Evolutionary conservation across 2,329 filamentous ascomycete species (phyloP), one percentile per base, ranked within the genome.

Genomic region (Xylariaceae sp.): DNA sequence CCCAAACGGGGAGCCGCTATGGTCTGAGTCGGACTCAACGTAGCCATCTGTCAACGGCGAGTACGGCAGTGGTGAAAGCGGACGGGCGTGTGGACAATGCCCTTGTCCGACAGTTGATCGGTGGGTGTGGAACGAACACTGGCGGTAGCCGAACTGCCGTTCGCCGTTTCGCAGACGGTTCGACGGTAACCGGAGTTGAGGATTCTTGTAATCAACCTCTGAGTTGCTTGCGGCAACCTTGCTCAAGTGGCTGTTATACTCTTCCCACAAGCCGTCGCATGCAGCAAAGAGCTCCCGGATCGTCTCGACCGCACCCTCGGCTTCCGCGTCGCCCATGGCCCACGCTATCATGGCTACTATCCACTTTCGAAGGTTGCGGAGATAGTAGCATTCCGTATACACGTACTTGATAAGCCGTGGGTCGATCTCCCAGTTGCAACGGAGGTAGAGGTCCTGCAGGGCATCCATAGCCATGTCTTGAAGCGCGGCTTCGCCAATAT

Each of bases 61-160:
- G 8, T 46, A 12, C 49, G 54, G 23, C 40, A 46, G 41, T 2
- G 49, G 46, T 4, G 50, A 48, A 31, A 49, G 34, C 2, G 44
- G 34, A 9, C 41, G 29, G 9, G 34, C 34, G 48, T 76, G 68
- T 11, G 73, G 74, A 43, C 75, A 79, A n/a, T 59, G 59, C 4
- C 66, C 66, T 56, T 79, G 68, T 14, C 73, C 74, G 23, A 76
- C 71, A 6, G 64, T 59, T 4, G 71, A 67, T 14, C 75, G 66
- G 51, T 79, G 75, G 26, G 70, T 75, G 55, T 79, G 75, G 50
- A 79, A 79, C 9, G 73, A 75, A 55, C 75, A 79, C 56, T 75
- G 71, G 16, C 75, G 66, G 55, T 78, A 79, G n/a, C 74, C 75
- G 51, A 77, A 78, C 36, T 70, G 64, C 24, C 74, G 70, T 60